phyloP scores from a whole-genome alignment of 2,329 filamentous ascomycete genomes.

The Volutella citrinella region DNA sequence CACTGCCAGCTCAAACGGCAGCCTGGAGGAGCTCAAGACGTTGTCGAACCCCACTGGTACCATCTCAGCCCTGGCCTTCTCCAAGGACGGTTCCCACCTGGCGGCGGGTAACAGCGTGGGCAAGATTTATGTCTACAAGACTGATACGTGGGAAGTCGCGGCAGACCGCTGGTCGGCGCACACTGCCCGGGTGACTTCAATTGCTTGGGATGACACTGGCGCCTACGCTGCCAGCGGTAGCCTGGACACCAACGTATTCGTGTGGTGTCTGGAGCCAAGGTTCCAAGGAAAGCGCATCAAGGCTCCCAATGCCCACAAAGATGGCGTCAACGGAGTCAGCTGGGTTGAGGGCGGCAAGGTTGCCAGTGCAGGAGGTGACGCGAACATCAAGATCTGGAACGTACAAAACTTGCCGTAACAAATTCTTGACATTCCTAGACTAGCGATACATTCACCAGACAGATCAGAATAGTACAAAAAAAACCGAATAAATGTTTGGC shows the following conservation, averaged over 20 bases:
- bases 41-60: slow-evolving; percentile 67
- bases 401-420: slow-evolving; percentile 35
- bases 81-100: slow-evolving; percentile 69
- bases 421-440: slow-evolving; percentile 6
- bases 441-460: no score
- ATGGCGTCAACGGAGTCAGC: slow-evolving; percentile 83
- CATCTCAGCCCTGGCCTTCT: slow-evolving; percentile 82
- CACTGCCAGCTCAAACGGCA: slow-evolving; percentile 49
- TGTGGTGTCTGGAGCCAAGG: slow-evolving; percentile 79
- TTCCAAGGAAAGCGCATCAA: slow-evolving; percentile 84
- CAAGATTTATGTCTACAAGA: slow-evolving; percentile 78
- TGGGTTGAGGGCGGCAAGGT: slow-evolving; percentile 74
- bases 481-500: no score
- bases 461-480: no score
- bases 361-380: slow-evolving; percentile 81
- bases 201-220: slow-evolving; percentile 74
- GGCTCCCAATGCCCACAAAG: slow-evolving; percentile 87
- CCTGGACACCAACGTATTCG: slow-evolving; percentile 86
- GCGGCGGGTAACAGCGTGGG: slow-evolving; percentile 81
- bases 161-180: slow-evolving; percentile 70
- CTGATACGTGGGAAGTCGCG: slow-evolving; percentile 63
- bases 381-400: slow-evolving; percentile 83
- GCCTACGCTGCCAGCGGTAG: slow-evolving; percentile 80
- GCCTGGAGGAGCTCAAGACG: slow-evolving; percentile 51
- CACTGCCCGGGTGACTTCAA: slow-evolving; percentile 54